Base-by-base conservation (phyloP, 1,284 basidiomycete genomes). In the Taiwanofungus camphoratus region DNA sequence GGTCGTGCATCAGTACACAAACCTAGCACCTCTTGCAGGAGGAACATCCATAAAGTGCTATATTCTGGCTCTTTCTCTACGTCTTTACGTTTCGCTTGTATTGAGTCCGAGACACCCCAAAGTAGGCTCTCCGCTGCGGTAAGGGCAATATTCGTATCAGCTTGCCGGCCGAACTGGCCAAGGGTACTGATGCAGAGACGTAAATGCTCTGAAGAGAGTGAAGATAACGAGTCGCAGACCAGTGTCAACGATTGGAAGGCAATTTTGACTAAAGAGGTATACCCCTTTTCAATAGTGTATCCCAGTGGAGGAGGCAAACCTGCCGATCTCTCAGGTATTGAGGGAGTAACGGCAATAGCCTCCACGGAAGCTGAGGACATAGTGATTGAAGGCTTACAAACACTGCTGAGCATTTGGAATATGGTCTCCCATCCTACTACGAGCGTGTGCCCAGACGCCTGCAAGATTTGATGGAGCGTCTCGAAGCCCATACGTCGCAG, bases 231-330 rank as follows among this genome's bases (percentile, higher is more conserved):
- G 61, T 99, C 93, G 60, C 92, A 98, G 27, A 98, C 91, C 4
- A 99, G 70, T 11, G 92, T 97, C 49, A 99, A 67, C 0, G 91
- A 94, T 44, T 94, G 89, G 65, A 97, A 98, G 0, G 92, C 92
- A 35, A 93, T 88, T 64, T 93, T 87, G 48, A 93, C 79, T 6
- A 91, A 71, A 0, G 73, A 67, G 1, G 71, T 74, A 47, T 80
- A 79, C 38, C 73, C 77, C 57, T 77, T 86, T 56, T 87, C 85
- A 41, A 64, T 74, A 2, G 71, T 66, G 49, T 68, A 74, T n/a
- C 76, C 78, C 2, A 84, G 59, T 0, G 71, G 67, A 8, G 71
- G 58, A 0, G 79, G 71, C 48, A 70, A 77, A 9, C 60, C 55
- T 27, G 68, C 68, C 2, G 55, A 51, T 0, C 59, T 59, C 5